phyloP scores from a whole-genome alignment of 2,329 filamentous ascomycete species.

The Conoideocrella luteorostrata region DNA sequence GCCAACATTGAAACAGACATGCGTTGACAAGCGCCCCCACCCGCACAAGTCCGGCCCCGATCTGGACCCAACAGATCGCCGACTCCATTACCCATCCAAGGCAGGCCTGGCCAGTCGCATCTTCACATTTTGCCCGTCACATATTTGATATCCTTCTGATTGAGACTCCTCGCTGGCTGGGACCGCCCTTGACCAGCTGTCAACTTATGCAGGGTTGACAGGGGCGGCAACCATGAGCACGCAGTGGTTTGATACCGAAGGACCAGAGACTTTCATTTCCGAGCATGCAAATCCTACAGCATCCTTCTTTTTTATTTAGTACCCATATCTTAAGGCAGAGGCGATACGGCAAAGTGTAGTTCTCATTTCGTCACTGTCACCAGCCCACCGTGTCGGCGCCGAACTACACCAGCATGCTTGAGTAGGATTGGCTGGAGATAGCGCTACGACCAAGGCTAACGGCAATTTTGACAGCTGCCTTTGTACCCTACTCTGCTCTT shows the following conservation, averaged over 20 bases:
- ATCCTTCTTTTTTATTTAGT: no score
- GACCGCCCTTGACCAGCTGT: constrained; percentile 12
- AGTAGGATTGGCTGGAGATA: not conserved
- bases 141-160: constrained; percentile 15
- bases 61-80: constrained; percentile 21
- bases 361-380: no score
- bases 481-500: not conserved
- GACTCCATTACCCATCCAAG: constrained; percentile 19
- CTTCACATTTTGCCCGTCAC: constrained; percentile 17
- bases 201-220: constrained; percentile 13
- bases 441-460: not conserved
- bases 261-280: not conserved
- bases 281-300: no score
- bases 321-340: no score
- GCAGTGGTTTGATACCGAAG: not conserved
- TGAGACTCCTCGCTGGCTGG: constrained; percentile 1
- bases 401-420: not conserved
- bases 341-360: no score
- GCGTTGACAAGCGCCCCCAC: constrained; percentile 7
- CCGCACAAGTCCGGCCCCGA: constrained; percentile 14
- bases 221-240: constrained; percentile 1
- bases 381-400: not conserved
- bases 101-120: constrained; percentile 29
- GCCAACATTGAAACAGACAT: not conserved
- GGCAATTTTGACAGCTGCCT: not conserved